Conservation (phyloP, 805 yeast genomes). For the Candida palmyrensis region DNA sequence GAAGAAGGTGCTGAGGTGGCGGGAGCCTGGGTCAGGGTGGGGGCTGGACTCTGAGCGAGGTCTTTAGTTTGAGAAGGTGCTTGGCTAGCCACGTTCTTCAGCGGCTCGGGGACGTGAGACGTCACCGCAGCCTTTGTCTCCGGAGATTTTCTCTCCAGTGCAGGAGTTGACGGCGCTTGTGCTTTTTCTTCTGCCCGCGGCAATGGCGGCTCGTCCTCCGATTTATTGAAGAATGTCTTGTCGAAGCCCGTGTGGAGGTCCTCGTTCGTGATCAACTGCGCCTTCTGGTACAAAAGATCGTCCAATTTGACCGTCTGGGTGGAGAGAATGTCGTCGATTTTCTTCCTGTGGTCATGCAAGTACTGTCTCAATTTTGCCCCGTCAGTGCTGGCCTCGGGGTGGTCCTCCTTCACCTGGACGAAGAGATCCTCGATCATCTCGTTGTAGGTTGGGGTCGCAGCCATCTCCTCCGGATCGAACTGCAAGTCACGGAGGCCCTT, state of each 20-base stretch:
- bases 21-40: conserved; percentile 4
- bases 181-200: too few relatives aligned
- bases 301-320: conserved; percentile 65
- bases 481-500: conserved; percentile 37
- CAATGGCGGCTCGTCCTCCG: conserved; percentile 21
- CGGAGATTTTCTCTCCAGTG: conserved; percentile 18
- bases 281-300: conserved; percentile 64
- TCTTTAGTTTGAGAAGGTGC: too few relatives aligned
- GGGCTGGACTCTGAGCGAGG: not conserved
- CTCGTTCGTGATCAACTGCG: conserved; percentile 75
- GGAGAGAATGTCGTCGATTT: conserved; percentile 60
- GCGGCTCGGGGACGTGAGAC: too few relatives aligned
- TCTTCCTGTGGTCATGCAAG: conserved; percentile 58
- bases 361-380: conserved; percentile 29
- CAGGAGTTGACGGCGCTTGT: conserved; percentile 2
- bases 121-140: conserved; percentile 13
- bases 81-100: too few relatives aligned
- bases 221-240: conserved; percentile 70
- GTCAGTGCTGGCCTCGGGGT: conserved; percentile 39
- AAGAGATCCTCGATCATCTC: conserved; percentile 92
- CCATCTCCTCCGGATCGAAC: conserved; percentile 31
- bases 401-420: conserved; percentile 67
- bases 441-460: conserved; percentile 60
- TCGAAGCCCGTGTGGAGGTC: conserved; percentile 93
- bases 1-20: conserved; percentile 5